Conservation (phyloP, 106 monocot genomes). For the Amphibolis antarctica region DNA sequence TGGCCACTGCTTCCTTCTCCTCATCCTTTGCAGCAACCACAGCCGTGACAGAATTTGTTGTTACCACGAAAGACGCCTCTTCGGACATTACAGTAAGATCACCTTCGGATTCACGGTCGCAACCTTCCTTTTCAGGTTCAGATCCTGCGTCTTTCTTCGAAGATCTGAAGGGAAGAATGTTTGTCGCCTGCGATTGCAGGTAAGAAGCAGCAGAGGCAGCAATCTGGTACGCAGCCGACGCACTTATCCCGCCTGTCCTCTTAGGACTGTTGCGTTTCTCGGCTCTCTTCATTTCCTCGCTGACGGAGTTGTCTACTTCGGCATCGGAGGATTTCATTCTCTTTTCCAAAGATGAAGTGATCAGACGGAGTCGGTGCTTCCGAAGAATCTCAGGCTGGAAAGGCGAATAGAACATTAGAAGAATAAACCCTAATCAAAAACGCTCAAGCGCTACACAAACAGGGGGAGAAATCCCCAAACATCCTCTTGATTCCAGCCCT, state of each 20-base stretch:
- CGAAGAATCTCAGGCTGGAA: constrained; percentile 42
- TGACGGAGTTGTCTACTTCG: background rate
- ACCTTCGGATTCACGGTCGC: background rate
- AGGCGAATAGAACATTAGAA: background rate
- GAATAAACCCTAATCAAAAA: background rate
- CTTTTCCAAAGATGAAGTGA: constrained; percentile 73
- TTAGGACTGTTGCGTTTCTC: constrained; percentile 2
- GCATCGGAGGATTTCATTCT: constrained; percentile 18
- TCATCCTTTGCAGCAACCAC: constrained; percentile 82
- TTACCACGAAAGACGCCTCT: constrained; percentile 62
- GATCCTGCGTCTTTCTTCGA: background rate
- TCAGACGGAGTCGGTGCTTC: constrained; percentile 31
- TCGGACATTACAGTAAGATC: constrained; percentile 5
- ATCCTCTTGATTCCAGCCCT: background rate
- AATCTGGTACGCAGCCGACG: constrained; percentile 39
- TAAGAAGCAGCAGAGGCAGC: constrained; percentile 68
- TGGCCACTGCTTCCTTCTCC: constrained; percentile 57
- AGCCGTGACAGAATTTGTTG: constrained; percentile 72
- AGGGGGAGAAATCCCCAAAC: background rate
- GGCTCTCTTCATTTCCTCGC: background rate
- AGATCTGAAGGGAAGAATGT: constrained; percentile 30
- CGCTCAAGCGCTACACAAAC: background rate
- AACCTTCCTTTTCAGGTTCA: background rate
- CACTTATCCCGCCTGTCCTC: constrained; percentile 20
- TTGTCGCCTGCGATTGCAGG: constrained; percentile 37